Evolutionary conservation across 148 eudicot species (phyloP).

Genomic region (Fagopyrum homotropicum): DNA sequence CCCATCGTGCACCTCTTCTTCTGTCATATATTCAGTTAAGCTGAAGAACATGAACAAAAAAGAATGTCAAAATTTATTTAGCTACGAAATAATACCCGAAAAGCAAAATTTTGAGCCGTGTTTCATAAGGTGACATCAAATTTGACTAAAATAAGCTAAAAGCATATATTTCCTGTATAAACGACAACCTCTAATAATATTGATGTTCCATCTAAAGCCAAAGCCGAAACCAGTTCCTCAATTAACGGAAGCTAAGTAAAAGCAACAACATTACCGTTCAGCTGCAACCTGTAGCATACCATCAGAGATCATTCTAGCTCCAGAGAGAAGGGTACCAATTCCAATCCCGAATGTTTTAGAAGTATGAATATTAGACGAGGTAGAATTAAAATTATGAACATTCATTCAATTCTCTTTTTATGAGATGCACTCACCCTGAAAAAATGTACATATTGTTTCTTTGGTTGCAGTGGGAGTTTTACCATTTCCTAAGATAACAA

Average conservation of each 20-base stretch:
- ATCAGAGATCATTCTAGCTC: slow-evolving; percentile 71
- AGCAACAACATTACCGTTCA: slow-evolving; percentile 53
- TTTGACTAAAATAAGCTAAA: neutral
- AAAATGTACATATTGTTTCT: slow-evolving; percentile 98
- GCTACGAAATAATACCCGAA: neutral
- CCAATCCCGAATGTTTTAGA: slow-evolving; percentile 61
- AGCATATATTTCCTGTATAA: neutral
- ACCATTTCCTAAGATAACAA: slow-evolving; percentile 57
- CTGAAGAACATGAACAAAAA: slow-evolving; percentile 30
- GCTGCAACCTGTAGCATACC: slow-evolving; percentile 99
- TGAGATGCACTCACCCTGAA: slow-evolving; percentile 65
- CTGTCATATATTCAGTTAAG: slow-evolving; percentile 86
- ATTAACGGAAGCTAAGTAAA: neutral
- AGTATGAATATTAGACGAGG: slow-evolving; percentile 8
- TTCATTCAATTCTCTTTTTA: neutral
- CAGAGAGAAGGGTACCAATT: slow-evolving; percentile 90
- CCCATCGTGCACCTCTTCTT: slow-evolving; percentile 77
- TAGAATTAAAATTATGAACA: neutral
- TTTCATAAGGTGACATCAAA: neutral
- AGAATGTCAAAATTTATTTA: neutral
- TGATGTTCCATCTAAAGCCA: neutral
- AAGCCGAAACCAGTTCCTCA: neutral
- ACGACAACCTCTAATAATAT: neutral
- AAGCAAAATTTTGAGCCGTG: neutral
- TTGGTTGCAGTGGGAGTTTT: slow-evolving; percentile 73